These are phyloP conservation scores for Podaxis carcinomalis DNA, from an alignment of 768 basidiomycete genomes.

Conservation along the genomic window DNA sequence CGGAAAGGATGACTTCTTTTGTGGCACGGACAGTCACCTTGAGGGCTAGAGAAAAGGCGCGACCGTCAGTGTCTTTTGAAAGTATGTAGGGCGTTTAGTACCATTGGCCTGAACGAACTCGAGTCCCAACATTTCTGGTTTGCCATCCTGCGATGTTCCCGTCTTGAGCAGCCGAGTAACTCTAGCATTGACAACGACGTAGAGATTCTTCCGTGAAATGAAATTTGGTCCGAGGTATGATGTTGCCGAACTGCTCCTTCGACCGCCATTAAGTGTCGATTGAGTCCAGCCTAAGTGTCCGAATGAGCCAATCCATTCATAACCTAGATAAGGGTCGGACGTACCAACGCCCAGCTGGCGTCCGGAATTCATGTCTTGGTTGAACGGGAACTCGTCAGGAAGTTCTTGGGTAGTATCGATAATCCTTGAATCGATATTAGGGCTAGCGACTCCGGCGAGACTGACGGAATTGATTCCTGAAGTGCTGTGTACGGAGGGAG, in stretches of 20 bases:
- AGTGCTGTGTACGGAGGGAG: constrained; percentile 25
- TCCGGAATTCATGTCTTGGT: constrained; percentile 18
- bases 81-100: background rate
- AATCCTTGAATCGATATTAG: constrained; percentile 17
- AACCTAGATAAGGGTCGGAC: background rate
- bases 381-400: constrained; percentile 9
- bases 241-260: constrained; percentile 22
- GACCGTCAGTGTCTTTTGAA: background rate
- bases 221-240: constrained; percentile 26
- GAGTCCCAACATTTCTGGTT: constrained; percentile 20
- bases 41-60: background rate
- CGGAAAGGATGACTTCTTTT: constrained; percentile 15
- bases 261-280: constrained; percentile 2
- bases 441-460: constrained; percentile 18
- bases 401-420: constrained; percentile 11
- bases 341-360: background rate
- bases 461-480: constrained; percentile 21
- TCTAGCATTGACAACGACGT: constrained; percentile 23
- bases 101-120: background rate
- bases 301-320: background rate
- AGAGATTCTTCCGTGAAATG: constrained; percentile 22
- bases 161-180: constrained; percentile 20
- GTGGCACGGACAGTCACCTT: constrained; percentile 2
- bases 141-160: constrained; percentile 17
- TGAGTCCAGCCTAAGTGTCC: constrained; percentile 6